phyloP scores from a whole-genome alignment of 1,284 basidiomycete genomes.

The Moesziomyces antarcticus region DNA sequence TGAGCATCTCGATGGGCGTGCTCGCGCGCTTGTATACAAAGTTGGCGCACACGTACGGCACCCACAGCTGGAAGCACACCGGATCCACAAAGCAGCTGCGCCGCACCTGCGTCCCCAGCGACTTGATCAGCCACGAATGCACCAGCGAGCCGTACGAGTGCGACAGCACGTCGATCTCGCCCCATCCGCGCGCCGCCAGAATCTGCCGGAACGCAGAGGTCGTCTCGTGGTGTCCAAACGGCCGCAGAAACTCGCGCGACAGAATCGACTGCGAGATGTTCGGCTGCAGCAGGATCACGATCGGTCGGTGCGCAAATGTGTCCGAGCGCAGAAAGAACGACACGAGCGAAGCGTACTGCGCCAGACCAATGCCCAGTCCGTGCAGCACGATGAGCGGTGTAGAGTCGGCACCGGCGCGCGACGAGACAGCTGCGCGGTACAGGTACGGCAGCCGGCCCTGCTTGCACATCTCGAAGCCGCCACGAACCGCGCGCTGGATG shows the following conservation, averaged over 20 bases:
- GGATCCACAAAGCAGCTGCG: slow-evolving; percentile 64
- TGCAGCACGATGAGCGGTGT: slow-evolving; percentile 59
- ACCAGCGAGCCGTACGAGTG: slow-evolving; percentile 65
- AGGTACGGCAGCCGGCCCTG: slow-evolving; percentile 58
- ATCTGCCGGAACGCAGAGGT: slow-evolving; percentile 43
- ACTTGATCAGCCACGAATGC: slow-evolving; percentile 62
- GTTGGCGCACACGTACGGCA: slow-evolving; percentile 57
- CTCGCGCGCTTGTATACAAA: slow-evolving; percentile 58
- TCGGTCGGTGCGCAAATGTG: slow-evolving; percentile 40
- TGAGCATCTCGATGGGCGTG: slow-evolving; percentile 55
- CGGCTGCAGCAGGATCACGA: slow-evolving; percentile 62
- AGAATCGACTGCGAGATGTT: slow-evolving; percentile 61
- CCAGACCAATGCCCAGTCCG: slow-evolving; percentile 60
- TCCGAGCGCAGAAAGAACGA: slow-evolving; percentile 34
- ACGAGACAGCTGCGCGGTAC: slow-evolving; percentile 38
- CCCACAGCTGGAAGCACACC: slow-evolving; percentile 63
- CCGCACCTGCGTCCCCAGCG: slow-evolving; percentile 33
- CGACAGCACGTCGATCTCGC: slow-evolving; percentile 52
- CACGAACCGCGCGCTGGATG: slow-evolving; percentile 24
- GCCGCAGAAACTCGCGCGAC: slow-evolving; percentile 50
- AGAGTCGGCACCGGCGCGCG: slow-evolving; percentile 7
- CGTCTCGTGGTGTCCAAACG: slow-evolving; percentile 57
- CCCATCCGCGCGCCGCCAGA: slow-evolving; percentile 37
- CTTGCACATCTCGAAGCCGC: slow-evolving; percentile 38
- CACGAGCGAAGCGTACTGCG: slow-evolving; percentile 49